Evolutionary conservation across 208 protist genomes (phyloP), one percentile per base, ranked within the genome.

Genomic region (Trypanosoma vivax): DNA sequence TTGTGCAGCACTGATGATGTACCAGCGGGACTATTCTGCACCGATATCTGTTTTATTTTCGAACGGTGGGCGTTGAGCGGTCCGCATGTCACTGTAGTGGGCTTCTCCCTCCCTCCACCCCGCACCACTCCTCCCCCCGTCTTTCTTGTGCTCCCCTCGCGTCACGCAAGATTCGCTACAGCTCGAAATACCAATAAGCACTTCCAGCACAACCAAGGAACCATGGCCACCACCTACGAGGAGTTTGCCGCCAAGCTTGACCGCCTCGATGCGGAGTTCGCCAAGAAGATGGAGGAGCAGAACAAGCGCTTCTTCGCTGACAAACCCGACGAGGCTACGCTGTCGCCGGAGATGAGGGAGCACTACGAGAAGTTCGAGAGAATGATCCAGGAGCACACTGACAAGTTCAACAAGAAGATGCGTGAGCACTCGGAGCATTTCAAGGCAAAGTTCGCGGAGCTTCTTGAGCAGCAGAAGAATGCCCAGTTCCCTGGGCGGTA

Each of bases 361-460:
- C 84, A 92, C 80, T 94, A 92, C 54, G 83, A 90, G 52, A 88
- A 90, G 81, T 92, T 94, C 56, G 87, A 91, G 74, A 86, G 87
- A 68, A 88, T 94, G 77, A 94, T 91, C 69, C 73, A 94, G 76
- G 82, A 94, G 76, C 83, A 92, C 79, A 92, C 82, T 25, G 87
- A 91, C 23, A 94, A 94, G 71, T 94, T 94, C 76, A 92, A 87
- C 74, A 90, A 92, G 68, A 94, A 92, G 73, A 91, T 95, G 88
- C 67, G 72, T 67, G 85, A 94, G 65, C 83, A 92, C 78, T 91
- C 82, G 9, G 78, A 85, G 65, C 83, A 92, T 74, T 92, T 95
- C 79, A 93, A 93, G 79, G 60, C 76, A 53, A 95, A 93, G 78
- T 91, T 92, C 49, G 31, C 73, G 2, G 88, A 94, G 66, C 79